These are phyloP conservation scores for Volutella citrinella DNA, from an alignment of 2,329 filamentous ascomycete genomes.

Conservation along the genomic window DNA sequence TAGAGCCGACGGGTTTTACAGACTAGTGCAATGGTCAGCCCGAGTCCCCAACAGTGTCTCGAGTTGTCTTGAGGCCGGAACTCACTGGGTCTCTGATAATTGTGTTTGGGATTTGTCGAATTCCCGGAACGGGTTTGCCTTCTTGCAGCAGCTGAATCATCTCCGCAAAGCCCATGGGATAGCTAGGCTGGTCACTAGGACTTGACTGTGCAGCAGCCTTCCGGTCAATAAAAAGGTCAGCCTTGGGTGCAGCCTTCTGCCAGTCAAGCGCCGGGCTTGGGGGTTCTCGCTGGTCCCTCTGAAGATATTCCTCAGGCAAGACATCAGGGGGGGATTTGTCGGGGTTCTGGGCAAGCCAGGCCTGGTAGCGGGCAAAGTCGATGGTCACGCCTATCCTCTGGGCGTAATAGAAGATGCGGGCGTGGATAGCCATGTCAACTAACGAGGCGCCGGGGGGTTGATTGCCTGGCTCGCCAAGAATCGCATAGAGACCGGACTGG, in stretches of 20 bases:
- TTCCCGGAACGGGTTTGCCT: conserved; percentile 80
- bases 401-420: conserved; percentile 65
- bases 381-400: conserved; percentile 50
- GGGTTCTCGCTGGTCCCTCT: conserved; percentile 3
- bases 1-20: conserved; percentile 46
- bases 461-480: conserved; percentile 53
- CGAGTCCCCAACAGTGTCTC: too few species aligned
- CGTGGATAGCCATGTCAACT: conserved; percentile 60
- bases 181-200: conserved; percentile 56
- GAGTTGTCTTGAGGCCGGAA: too few species aligned
- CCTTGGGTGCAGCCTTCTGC: conserved; percentile 49
- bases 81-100: conserved; percentile 68
- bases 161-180: conserved; percentile 79
- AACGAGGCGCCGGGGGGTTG: conserved; percentile 46
- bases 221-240: conserved; percentile 44
- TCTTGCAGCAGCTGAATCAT: conserved; percentile 82
- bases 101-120: conserved; percentile 80
- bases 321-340: conserved; percentile 33
- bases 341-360: conserved; percentile 50
- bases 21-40: too few species aligned
- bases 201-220: conserved; percentile 21
- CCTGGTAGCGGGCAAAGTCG: conserved; percentile 65
- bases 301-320: conserved; percentile 32
- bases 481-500: conserved; percentile 60
- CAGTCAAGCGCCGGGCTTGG: conserved; percentile 34